Base-by-base conservation (phyloP, 1,284 basidiomycete genomes). In the Stygiomarasmius scandens region DNA sequence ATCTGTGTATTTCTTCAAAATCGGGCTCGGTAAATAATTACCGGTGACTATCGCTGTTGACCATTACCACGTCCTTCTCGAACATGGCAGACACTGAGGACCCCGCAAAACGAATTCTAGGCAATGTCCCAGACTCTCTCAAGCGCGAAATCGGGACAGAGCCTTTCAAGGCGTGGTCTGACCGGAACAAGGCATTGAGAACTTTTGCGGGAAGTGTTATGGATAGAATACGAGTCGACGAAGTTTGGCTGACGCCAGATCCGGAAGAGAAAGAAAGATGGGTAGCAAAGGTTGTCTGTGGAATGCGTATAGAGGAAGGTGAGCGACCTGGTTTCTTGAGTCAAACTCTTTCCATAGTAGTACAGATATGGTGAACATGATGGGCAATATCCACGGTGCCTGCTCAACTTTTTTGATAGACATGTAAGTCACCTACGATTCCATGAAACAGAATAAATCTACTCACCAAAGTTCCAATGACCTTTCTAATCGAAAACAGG, bases 391-490 rank as follows among this genome's bases (percentile, higher is more conserved):
- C 38, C 83, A 85, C 45, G 82, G 84, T 14, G 83, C 77, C 25
- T 85, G 83, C 61, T 71, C 74, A 50, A 75, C 77, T 2, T 78
- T 76, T 61, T 67, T 86, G 1, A 72, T 85, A 32, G 84, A 85
- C 61, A 52, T 78, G 83, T 82, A 58, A 45, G 79, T 68, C 5
- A 32, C 16, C 52, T 0, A 22, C 27, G 24, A 20, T 49, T 22
- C 43, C 23, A 12, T 32, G 29, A 32, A 32, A 41, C 6, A 41
- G 12, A 46, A 44, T 16, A 29, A 43, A 34, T 34, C 8, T 8
- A 34, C 32, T 34, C 14, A 34, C 32, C 32, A 8, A 14, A 14
- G 14, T 14, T 34, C 25, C 10, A 34, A 34, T 14, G 16, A 3
- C n/a, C 5, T 41, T 24, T n/a, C 19, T 41, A 3, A 36, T 27